Evolutionary conservation across 2,329 filamentous ascomycete species (phyloP).

Genomic region (Byssoonygena ceratinophila): DNA sequence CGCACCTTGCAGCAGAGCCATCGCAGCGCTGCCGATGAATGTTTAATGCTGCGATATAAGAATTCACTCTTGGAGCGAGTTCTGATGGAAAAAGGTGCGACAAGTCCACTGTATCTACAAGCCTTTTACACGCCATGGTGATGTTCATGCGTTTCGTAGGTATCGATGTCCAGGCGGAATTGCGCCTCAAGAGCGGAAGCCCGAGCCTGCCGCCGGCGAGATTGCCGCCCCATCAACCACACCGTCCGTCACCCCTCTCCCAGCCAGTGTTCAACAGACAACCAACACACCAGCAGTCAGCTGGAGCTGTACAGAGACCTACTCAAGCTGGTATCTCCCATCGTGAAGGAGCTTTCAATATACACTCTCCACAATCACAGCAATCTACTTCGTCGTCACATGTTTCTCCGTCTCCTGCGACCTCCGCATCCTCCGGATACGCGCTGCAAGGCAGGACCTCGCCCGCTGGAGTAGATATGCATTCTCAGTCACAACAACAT

Average conservation of each 20-base stretch:
- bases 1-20: conserved; percentile 90
- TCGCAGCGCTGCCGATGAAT: conserved; percentile 88
- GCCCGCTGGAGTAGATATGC: conserved; percentile 49
- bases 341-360: conserved; percentile 30
- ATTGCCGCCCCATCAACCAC: conserved; percentile 57
- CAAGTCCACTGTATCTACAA: background rate
- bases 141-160: conserved; percentile 41
- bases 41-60: conserved; percentile 95
- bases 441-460: conserved; percentile 51
- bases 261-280: conserved; percentile 59
- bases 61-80: conserved; percentile 94
- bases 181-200: conserved; percentile 83
- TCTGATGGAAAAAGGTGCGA: conserved; percentile 80
- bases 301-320: conserved; percentile 64
- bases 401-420: conserved; percentile 48
- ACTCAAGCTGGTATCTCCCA: conserved; percentile 37
- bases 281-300: conserved; percentile 57
- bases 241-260: conserved; percentile 54
- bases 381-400: conserved; percentile 78
- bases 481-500: conserved; percentile 19
- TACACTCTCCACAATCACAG: conserved; percentile 45
- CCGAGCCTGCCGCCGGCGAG: conserved; percentile 59
- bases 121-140: conserved; percentile 12
- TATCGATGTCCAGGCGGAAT: conserved; percentile 93
- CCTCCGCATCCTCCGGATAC: conserved; percentile 52